These are phyloP conservation scores for Tetrapisispora phaffii DNA, from an alignment of 805 yeast species.

Conservation along the genomic window DNA sequence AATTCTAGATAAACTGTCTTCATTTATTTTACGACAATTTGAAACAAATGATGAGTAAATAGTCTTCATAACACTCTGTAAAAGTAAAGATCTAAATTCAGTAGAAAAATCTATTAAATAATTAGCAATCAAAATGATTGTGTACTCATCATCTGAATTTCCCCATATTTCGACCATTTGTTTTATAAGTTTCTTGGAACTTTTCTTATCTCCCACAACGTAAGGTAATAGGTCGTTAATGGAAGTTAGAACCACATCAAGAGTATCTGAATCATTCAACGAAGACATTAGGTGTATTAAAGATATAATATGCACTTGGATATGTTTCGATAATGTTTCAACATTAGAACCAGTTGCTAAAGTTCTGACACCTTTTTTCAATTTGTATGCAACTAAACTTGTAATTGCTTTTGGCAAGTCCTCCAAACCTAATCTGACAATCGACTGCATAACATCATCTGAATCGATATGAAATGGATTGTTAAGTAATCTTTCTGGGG, in stretches of 20 bases:
- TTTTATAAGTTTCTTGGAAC: conserved; percentile 59
- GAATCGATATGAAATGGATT: conserved; percentile 34
- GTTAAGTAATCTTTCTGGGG: conserved; percentile 32
- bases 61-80: conserved; percentile 60
- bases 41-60: conserved; percentile 73
- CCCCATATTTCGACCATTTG: conserved; percentile 72
- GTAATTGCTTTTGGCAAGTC: conserved; percentile 65
- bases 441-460: conserved; percentile 50
- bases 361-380: conserved; percentile 50
- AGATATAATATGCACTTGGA: conserved; percentile 67
- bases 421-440: conserved; percentile 62
- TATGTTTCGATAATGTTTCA: conserved; percentile 48
- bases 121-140: conserved; percentile 80
- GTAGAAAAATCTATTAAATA: conserved; percentile 65
- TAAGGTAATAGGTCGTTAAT: conserved; percentile 75
- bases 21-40: conserved; percentile 68
- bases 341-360: conserved; percentile 53
- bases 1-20: conserved; percentile 64
- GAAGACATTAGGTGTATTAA: conserved; percentile 60
- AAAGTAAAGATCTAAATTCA: conserved; percentile 58
- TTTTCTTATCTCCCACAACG: conserved; percentile 63
- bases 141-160: conserved; percentile 58
- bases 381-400: conserved; percentile 51
- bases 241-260: conserved; percentile 69
- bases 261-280: conserved; percentile 60